phyloP scores from a whole-genome alignment of 768 basidiomycete species.

The Boletus huronensis region DNA sequence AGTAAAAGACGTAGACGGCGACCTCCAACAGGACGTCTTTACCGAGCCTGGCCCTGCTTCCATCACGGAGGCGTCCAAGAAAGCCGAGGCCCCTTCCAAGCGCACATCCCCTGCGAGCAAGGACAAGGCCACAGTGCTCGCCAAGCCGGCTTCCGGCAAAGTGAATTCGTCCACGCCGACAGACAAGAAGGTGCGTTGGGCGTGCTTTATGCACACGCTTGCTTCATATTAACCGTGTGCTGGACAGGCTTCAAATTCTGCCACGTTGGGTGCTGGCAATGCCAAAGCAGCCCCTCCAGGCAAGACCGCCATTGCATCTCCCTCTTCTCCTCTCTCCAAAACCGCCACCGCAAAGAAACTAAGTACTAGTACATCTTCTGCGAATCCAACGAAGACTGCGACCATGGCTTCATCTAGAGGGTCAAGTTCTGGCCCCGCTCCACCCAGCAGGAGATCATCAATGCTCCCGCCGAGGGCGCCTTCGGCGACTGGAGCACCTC shows the following conservation, averaged over 20 bases:
- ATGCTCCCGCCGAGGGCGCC: constrained; percentile 35
- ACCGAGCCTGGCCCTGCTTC: constrained; percentile 14
- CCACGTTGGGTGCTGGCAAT: constrained; percentile 60
- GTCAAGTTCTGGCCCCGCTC: constrained; percentile 29
- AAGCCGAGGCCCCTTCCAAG: constrained; percentile 25
- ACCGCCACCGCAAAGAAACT: constrained; percentile 31
- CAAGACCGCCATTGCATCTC: constrained; percentile 38
- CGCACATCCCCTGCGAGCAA: constrained; percentile 24
- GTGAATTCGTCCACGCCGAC: constrained; percentile 48
- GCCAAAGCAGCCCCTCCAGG: constrained; percentile 42
- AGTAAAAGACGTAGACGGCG: constrained; percentile 10
- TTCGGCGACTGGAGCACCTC: constrained; percentile 36
- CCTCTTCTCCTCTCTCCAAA: constrained; percentile 32
- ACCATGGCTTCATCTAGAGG: constrained; percentile 33
- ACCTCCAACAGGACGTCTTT: constrained; percentile 22
- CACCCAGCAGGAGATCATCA: constrained; percentile 32
- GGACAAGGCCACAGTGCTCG: constrained; percentile 37
- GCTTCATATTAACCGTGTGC: constrained; percentile 27
- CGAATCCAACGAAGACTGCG: constrained; percentile 32
- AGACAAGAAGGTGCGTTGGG: constrained; percentile 63
- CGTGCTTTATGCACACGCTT: constrained; percentile 17
- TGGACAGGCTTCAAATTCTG: constrained; percentile 57
- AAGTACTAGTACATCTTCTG: constrained; percentile 23
- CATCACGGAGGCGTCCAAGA: constrained; percentile 25
- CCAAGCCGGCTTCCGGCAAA: constrained; percentile 45